These are phyloP conservation scores for Boletus rubescentipes DNA, from an alignment of 768 basidiomycete genomes.

Conservation along the genomic window DNA sequence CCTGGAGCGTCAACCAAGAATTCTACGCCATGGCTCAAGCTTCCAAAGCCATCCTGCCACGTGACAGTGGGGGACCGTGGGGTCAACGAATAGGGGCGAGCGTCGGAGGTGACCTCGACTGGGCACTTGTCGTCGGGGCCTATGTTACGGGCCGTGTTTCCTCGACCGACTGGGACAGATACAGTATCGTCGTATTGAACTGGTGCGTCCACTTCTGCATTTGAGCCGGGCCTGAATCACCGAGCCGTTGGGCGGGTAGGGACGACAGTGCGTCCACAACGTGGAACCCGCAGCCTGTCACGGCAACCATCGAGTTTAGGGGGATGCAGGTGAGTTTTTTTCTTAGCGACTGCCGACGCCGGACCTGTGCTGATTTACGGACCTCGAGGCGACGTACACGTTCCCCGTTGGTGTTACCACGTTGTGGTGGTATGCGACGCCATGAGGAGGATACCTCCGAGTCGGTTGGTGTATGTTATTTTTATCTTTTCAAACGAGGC, in stretches of 20 bases:
- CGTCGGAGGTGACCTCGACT: constrained; percentile 53
- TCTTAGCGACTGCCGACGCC: background rate
- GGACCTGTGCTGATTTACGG: background rate
- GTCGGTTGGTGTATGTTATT: background rate
- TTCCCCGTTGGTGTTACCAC: constrained; percentile 76
- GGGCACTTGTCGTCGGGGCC: constrained; percentile 64
- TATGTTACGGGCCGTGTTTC: constrained; percentile 58
- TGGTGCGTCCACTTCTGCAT: constrained; percentile 37
- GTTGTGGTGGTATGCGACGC: constrained; percentile 47
- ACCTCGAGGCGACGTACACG: constrained; percentile 57
- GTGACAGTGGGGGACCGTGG: constrained; percentile 64
- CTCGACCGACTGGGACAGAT: constrained; percentile 58
- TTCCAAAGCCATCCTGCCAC: constrained; percentile 70
- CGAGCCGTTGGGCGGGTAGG: constrained; percentile 26
- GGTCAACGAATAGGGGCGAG: constrained; percentile 66
- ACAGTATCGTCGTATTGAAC: constrained; percentile 74
- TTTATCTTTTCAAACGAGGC: background rate
- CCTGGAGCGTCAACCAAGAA: constrained; percentile 69
- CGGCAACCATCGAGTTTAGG: constrained; percentile 61
- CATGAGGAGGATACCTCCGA: constrained; percentile 8
- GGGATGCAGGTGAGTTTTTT: constrained; percentile 49
- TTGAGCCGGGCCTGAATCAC: background rate
- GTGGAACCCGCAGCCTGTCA: constrained; percentile 56
- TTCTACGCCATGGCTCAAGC: constrained; percentile 77
- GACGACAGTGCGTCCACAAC: constrained; percentile 47